Conservation (phyloP, 2,329 filamentous ascomycete genomes). For the Paraphaeosphaeria sporulosa region DNA sequence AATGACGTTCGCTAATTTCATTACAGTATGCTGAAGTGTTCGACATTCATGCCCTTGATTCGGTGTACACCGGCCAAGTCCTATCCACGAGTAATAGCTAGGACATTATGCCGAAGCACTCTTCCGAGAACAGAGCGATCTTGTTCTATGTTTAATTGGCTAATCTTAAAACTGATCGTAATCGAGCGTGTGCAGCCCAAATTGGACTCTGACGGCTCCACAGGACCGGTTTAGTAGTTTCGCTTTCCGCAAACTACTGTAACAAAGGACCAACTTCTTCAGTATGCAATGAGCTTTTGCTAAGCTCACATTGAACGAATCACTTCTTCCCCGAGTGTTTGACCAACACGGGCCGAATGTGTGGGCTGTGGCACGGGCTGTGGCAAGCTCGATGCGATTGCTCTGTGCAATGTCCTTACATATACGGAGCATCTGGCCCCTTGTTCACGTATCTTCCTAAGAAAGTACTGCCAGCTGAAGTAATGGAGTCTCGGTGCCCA, state of each 20-base stretch:
- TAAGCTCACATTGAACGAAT: background rate
- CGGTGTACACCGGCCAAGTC: background rate
- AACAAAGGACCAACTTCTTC: background rate
- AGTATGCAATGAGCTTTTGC: background rate
- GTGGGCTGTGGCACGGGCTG: background rate
- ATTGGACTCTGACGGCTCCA: background rate
- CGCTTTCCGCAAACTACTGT: background rate
- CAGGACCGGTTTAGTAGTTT: too few relatives aligned
- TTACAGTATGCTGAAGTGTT: background rate
- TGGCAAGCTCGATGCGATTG: background rate
- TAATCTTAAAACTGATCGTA: background rate
- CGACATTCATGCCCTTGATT: background rate
- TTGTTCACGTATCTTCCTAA: slow-evolving; percentile 2
- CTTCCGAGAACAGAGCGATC: background rate
- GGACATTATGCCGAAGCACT: background rate
- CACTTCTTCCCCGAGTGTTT: background rate
- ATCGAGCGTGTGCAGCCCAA: background rate
- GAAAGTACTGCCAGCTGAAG: slow-evolving; percentile 6
- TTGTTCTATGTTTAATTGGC: background rate
- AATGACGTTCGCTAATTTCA: slow-evolving; percentile 9
- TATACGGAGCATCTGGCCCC: background rate
- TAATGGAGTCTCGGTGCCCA: slow-evolving; percentile 12
- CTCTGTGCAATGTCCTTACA: background rate
- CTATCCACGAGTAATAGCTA: background rate
- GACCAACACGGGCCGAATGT: background rate